Evolutionary conservation across 1,284 basidiomycete species (phyloP), one percentile per base, ranked within the genome.

Genomic region (Ceratobasidium sp.): DNA sequence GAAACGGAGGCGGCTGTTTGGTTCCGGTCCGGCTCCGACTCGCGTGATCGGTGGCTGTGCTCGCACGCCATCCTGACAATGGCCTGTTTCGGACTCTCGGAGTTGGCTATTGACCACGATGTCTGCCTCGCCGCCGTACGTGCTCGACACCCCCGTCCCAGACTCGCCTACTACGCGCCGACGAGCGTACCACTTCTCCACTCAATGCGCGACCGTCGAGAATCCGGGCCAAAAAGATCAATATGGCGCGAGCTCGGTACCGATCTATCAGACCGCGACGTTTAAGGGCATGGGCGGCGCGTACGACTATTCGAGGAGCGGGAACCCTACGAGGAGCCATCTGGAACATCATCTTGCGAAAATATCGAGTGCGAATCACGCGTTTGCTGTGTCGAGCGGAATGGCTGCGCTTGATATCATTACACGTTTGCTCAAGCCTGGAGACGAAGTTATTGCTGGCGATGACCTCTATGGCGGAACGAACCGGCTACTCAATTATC

Each of bases 351-450:
- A 98, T 85, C 90, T 98, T 76, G 97, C 97, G 67, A 96, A 97
- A 87, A 95, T 98, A 82, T 97, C 96, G 51, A 94, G 94, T 56
- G 96, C 96, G 7, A 87, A 89, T 10, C 92, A 97, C 89, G 95
- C 95, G 1, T 96, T 97, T 84, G 91, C 94, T 33, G 96, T 99
- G 7, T 95, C 95, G 9, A 97, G 96, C 10, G 98, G 98, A 79
- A 99, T 99, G 98, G 97, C 97, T 20, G 97, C 97, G 20, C 90
- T 99, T 72, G 98, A 99, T 85, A 92, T 97, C 77, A 98, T 99
- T 83, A 91, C 98, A 61, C 93, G 98, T 63, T 85, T 98, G 53
- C 91, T 99, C 82, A 97, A 97, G 86, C 96, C 97, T 0, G 96
- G 96, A 28, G 94, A 97, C 86, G 94, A 97, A 83, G 91, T 99